A percentile compares a stretch with the other conserved stretches of the same genome.
phyloP scores from a whole-genome alignment of 805 yeast species.

The Scheffersomyces amazonensis region DNA sequence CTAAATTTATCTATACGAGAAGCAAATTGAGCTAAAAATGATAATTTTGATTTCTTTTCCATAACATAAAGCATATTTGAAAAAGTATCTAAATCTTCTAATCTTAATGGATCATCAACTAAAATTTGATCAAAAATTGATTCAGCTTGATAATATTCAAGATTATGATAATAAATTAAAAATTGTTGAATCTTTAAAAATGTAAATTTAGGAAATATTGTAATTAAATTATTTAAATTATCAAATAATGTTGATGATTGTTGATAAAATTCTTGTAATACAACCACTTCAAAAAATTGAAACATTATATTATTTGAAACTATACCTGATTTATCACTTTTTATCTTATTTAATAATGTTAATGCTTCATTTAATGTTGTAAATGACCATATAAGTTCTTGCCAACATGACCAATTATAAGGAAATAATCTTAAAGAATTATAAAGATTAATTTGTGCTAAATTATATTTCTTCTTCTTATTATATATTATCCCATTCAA shows the following conservation, averaged over 20 bases:
- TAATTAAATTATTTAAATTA: constrained; percentile 47
- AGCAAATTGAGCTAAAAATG: constrained; percentile 84
- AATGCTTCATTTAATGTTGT: constrained; percentile 60
- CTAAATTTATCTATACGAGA: constrained; percentile 79
- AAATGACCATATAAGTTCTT: constrained; percentile 65
- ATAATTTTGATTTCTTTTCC: constrained; percentile 81
- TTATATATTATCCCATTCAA: constrained; percentile 66
- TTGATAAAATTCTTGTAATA: constrained; percentile 78
- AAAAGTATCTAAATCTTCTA: constrained; percentile 89
- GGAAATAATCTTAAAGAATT: constrained; percentile 69
- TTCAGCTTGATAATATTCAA: constrained; percentile 83
- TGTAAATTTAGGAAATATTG: constrained; percentile 67
- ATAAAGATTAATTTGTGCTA: constrained; percentile 61
- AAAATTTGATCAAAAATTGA: constrained; percentile 72
- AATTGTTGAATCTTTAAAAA: constrained; percentile 82
- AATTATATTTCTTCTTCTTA: constrained; percentile 55
- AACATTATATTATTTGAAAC: constrained; percentile 32
- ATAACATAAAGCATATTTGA: constrained; percentile 94
- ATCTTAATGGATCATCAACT: constrained; percentile 71
- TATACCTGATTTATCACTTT: constrained; percentile 29
- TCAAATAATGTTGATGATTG: constrained; percentile 50
- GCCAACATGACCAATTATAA: constrained; percentile 93
- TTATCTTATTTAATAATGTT: constrained; percentile 33
- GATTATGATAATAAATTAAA: constrained; percentile 73
- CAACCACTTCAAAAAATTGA: constrained; percentile 59